These are phyloP conservation scores for Aspergillus pseudoviridinutans DNA, from an alignment of 2,329 filamentous ascomycete genomes.

Conservation along the genomic window DNA sequence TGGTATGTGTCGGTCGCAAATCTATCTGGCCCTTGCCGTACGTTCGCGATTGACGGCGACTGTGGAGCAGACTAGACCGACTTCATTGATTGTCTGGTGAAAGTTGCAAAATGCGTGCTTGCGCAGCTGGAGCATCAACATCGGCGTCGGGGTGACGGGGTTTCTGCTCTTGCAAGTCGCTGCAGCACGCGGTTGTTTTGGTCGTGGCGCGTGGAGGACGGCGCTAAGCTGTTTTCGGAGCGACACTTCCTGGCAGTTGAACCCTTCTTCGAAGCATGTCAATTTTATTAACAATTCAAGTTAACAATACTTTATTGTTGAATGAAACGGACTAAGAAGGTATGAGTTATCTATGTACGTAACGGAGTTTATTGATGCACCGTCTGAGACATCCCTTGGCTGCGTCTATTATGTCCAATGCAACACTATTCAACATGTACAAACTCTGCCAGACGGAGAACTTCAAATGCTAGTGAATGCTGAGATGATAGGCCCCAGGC, in stretches of 20 bases:
- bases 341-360: background rate
- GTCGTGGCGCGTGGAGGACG: conserved; percentile 35
- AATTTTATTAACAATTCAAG: background rate
- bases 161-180: conserved; percentile 16
- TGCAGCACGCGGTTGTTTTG: conserved; percentile 39
- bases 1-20: conserved; percentile 9
- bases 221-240: conserved; percentile 31
- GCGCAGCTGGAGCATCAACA: conserved; percentile 13
- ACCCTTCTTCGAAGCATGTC: background rate
- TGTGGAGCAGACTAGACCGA: background rate
- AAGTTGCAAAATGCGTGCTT: conserved; percentile 9
- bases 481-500: background rate
- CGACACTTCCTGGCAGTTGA: background rate
- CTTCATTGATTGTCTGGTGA: conserved; percentile 1
- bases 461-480: background rate
- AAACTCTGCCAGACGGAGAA: background rate
- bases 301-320: background rate
- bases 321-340: background rate
- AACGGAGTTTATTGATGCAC: background rate
- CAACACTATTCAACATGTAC: background rate
- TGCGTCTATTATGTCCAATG: background rate
- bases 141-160: conserved; percentile 14
- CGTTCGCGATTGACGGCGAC: conserved; percentile 10
- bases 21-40: conserved; percentile 4
- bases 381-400: background rate